Conservation (phyloP, 441 rosid species). For the Euphorbia celastroides region DNA sequence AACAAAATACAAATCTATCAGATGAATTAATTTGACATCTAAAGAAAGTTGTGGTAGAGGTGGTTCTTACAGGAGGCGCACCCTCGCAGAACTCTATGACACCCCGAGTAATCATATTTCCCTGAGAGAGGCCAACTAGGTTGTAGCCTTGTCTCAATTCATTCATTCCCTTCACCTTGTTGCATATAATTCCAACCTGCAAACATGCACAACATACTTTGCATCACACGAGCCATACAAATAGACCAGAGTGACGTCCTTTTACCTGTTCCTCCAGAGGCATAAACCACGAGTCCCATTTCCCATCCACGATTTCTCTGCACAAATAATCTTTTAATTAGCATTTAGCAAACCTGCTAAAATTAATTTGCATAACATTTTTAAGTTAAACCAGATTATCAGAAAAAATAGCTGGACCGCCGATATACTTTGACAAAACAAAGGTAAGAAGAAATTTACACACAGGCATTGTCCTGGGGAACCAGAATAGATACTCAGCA, state of each 20-base stretch:
- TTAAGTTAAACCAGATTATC: no score
- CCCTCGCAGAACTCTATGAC: conserved; percentile 75
- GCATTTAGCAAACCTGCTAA: not conserved
- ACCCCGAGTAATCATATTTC: conserved; percentile 82
- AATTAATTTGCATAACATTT: not conserved
- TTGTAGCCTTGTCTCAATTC: conserved; percentile 58
- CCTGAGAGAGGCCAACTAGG: conserved; percentile 86
- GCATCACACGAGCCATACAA: not conserved
- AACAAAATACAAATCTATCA: not conserved
- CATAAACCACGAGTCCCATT: conserved; percentile 76
- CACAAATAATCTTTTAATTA: no score
- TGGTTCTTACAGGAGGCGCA: conserved; percentile 59
- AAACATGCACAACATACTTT: conserved; percentile 4
- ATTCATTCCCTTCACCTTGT: conserved; percentile 64
- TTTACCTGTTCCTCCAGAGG: conserved; percentile 59
- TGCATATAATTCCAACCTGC: conserved; percentile 50
- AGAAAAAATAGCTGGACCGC: no score
- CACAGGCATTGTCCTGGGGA: conserved; percentile 82
- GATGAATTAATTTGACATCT: not conserved
- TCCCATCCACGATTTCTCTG: conserved; percentile 72
- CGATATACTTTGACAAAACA: not conserved
- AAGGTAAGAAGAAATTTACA: conserved; percentile 19
- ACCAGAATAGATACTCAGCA: conserved; percentile 46
- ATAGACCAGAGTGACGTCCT: not conserved
- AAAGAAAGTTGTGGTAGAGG: not conserved